A percentile compares a stretch with the other conserved stretches of the same genome.
Conservation (phyloP, 306 rosid species). For the Medicago lupulina region DNA sequence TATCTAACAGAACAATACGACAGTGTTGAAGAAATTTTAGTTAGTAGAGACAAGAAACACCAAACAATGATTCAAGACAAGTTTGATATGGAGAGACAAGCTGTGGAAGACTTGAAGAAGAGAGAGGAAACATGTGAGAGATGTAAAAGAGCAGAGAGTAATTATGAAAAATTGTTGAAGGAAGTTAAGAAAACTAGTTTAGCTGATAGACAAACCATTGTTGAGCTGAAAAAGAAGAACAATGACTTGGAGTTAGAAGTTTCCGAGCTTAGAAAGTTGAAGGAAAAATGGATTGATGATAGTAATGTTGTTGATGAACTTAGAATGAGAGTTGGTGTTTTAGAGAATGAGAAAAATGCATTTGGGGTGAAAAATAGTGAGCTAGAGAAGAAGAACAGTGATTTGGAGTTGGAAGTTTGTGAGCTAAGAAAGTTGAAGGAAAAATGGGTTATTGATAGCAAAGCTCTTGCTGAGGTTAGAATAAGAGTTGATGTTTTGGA, state of each 20-base stretch:
- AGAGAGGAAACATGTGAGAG: constrained; percentile 4
- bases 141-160: neutral
- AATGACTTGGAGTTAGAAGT: neutral
- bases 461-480: neutral
- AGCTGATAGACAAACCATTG: too few species aligned
- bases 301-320: neutral
- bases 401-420: neutral
- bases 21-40: neutral
- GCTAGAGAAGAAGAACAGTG: neutral
- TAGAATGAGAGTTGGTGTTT: too few species aligned
- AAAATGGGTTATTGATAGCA: neutral
- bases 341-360: neutral
- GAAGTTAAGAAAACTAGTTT: neutral
- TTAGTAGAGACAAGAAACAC: neutral
- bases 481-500: too few species aligned
- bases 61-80: neutral
- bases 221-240: neutral
- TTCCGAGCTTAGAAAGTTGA: too few species aligned
- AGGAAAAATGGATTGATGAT: too few species aligned
- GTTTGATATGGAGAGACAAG: constrained; percentile 1
- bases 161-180: constrained; percentile 42
- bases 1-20: neutral
- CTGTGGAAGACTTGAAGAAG: constrained; percentile 26
- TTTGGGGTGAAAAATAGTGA: neutral
- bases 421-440: neutral